A percentile compares a stretch with the other conserved stretches of the same genome.
Conservation (phyloP, 306 rosid genomes). For the Hylodesmum podocarpum region DNA sequence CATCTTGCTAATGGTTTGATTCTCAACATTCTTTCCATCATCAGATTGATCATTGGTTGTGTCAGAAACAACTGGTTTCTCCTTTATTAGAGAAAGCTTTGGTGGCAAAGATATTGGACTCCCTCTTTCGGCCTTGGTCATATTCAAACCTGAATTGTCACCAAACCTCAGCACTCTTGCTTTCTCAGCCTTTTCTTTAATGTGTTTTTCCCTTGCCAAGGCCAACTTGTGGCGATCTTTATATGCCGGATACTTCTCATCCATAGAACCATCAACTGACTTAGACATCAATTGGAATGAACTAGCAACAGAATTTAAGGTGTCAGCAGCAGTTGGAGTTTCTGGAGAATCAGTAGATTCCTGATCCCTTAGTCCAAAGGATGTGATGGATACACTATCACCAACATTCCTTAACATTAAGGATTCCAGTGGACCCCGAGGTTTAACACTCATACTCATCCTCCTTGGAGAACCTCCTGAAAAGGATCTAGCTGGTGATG, state of each 20-base stretch:
- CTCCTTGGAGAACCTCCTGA: slow-evolving; percentile 76
- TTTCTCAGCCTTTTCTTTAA: slow-evolving; percentile 82
- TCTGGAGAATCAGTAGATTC: slow-evolving; percentile 63
- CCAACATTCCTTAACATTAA: slow-evolving; percentile 83
- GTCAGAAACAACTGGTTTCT: slow-evolving; percentile 57
- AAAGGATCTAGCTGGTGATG: slow-evolving; percentile 68
- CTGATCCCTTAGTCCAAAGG: slow-evolving; percentile 70
- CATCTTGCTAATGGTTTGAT: slow-evolving; percentile 74
- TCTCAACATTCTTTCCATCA: slow-evolving; percentile 52
- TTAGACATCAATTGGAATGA: slow-evolving; percentile 97
- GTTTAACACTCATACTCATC: slow-evolving; percentile 57
- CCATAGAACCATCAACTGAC: slow-evolving; percentile 73
- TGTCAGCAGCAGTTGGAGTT: slow-evolving; percentile 50
- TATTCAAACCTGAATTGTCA: slow-evolving; percentile 49
- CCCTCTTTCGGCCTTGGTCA: slow-evolving; percentile 53
- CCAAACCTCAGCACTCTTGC: slow-evolving; percentile 84
- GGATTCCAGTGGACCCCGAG: slow-evolving; percentile 78
- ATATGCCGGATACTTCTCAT: slow-evolving; percentile 90
- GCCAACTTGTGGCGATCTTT: slow-evolving; percentile 94
- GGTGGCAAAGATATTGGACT: slow-evolving; percentile 59
- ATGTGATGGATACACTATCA: slow-evolving; percentile 78
- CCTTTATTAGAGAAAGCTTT: slow-evolving; percentile 70
- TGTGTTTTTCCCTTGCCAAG: slow-evolving; percentile 74
- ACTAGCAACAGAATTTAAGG: slow-evolving; percentile 64
- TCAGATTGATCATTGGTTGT: slow-evolving; percentile 56